A percentile compares a stretch with the other conserved stretches of the same genome.
These are phyloP conservation scores for Ceratobasidium sp. DNA, from an alignment of 1,284 basidiomycete species.

Conservation along the genomic window DNA sequence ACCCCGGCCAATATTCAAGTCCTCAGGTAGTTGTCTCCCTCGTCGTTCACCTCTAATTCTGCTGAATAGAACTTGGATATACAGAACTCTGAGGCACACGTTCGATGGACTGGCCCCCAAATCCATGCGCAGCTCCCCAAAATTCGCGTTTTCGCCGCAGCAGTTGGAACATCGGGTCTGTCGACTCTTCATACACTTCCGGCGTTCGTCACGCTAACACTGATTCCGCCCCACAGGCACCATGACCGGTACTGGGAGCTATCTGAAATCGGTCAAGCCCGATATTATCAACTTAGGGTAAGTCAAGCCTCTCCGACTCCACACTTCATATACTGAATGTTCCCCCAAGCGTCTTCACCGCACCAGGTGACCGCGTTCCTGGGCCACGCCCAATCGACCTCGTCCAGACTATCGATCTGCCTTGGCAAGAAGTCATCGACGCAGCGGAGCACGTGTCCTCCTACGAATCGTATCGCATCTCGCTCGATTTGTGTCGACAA, in stretches of 20 bases:
- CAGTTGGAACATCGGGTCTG: slow-evolving; percentile 40
- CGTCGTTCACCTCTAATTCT: background rate
- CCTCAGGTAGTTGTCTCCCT: slow-evolving; percentile 17
- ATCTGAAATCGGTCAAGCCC: slow-evolving; percentile 32
- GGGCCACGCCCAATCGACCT: slow-evolving; percentile 42
- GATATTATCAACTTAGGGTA: slow-evolving; percentile 38
- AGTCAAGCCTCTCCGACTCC: background rate
- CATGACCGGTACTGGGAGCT: slow-evolving; percentile 40
- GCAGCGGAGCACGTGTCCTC: slow-evolving; percentile 37
- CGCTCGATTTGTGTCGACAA: slow-evolving; percentile 31
- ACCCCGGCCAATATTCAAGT: slow-evolving; percentile 41
- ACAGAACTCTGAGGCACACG: slow-evolving; percentile 42
- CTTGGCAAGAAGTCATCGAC: slow-evolving; percentile 45
- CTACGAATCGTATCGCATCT: slow-evolving; percentile 17
- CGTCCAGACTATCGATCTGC: slow-evolving; percentile 40
- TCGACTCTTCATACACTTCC: background rate
- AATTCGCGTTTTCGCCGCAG: slow-evolving; percentile 34
- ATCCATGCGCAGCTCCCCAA: slow-evolving; percentile 28
- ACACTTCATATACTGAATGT: background rate
- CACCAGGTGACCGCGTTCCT: slow-evolving; percentile 40
- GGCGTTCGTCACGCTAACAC: background rate
- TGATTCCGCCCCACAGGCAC: slow-evolving; percentile 12
- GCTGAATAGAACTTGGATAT: background rate
- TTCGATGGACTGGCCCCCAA: slow-evolving; percentile 41
- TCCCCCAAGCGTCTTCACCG: slow-evolving; percentile 33